These are phyloP conservation scores for Terana coerulea DNA, from an alignment of 768 basidiomycete species.

Conservation along the genomic window DNA sequence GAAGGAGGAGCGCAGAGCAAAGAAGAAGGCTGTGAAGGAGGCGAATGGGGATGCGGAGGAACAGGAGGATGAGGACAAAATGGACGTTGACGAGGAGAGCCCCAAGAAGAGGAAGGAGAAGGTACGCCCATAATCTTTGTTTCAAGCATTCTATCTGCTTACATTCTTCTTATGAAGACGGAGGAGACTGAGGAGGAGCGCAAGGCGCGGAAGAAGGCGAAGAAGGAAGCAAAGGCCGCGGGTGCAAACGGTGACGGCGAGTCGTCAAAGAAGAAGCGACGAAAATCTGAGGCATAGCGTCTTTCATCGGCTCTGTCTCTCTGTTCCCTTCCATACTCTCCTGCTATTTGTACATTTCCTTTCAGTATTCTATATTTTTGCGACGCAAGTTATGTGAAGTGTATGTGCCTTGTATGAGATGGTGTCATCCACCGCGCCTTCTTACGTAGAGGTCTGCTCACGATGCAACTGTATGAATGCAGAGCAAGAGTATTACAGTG, in stretches of 20 bases:
- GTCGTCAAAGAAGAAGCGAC: constrained; percentile 60
- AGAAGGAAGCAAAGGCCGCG: constrained; percentile 72
- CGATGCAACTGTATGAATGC: too few species aligned
- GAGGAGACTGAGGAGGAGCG: constrained; percentile 85
- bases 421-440: too few species aligned
- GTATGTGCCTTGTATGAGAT: too few species aligned
- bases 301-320: constrained; percentile 8
- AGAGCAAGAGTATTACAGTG: too few species aligned
- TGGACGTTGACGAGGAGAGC: constrained; percentile 40
- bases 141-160: background rate
- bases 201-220: constrained; percentile 74
- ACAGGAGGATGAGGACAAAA: constrained; percentile 29
- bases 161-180: constrained; percentile 22
- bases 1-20: constrained; percentile 75
- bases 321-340: constrained; percentile 10
- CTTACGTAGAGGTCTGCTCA: too few species aligned
- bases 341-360: background rate
- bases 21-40: constrained; percentile 52
- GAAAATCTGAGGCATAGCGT: constrained; percentile 28
- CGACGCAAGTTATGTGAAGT: too few species aligned
- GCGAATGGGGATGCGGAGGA: constrained; percentile 33
- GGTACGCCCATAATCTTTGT: constrained; percentile 15
- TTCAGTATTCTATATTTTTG: too few species aligned
- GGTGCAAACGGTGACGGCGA: constrained; percentile 41
- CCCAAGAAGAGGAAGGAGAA: constrained; percentile 43